A percentile compares a stretch with the other conserved stretches of the same genome.
phyloP scores from a whole-genome alignment of 2,329 filamentous ascomycete species.

The Metarhizium sp. region DNA sequence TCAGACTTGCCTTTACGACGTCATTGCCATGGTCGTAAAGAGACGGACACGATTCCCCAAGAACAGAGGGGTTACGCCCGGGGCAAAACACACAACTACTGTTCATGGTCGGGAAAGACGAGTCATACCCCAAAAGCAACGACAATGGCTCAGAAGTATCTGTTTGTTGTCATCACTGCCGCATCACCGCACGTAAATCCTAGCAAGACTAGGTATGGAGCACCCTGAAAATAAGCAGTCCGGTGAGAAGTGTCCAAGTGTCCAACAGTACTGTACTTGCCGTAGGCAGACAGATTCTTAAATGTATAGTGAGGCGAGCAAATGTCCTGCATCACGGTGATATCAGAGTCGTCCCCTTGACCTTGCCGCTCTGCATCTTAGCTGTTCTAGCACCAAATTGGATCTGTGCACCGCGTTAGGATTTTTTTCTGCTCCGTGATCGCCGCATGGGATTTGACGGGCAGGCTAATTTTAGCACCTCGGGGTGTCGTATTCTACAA shows the following conservation, averaged over 20 bases:
- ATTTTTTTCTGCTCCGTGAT: neutral
- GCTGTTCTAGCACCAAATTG: constrained; percentile 77
- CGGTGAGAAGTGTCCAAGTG: too few relatives aligned
- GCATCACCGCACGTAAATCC: constrained; percentile 1
- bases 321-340: constrained; percentile 22
- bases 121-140: constrained; percentile 1
- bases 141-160: constrained; percentile 62
- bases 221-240: neutral
- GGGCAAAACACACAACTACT: constrained; percentile 37
- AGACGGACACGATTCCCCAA: neutral
- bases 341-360: constrained; percentile 59
- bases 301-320: neutral
- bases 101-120: neutral
- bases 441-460: neutral
- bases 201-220: neutral
- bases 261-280: neutral
- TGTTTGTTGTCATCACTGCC: constrained; percentile 59
- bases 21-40: constrained; percentile 30
- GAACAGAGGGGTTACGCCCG: constrained; percentile 31
- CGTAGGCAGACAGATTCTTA: neutral
- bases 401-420: constrained; percentile 40
- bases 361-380: constrained; percentile 65
- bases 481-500: neutral
- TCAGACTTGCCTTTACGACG: constrained; percentile 39
- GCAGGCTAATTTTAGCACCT: neutral